phyloP scores from a whole-genome alignment of 2,329 filamentous ascomycete species.

The Diaporthe aspalathi region DNA sequence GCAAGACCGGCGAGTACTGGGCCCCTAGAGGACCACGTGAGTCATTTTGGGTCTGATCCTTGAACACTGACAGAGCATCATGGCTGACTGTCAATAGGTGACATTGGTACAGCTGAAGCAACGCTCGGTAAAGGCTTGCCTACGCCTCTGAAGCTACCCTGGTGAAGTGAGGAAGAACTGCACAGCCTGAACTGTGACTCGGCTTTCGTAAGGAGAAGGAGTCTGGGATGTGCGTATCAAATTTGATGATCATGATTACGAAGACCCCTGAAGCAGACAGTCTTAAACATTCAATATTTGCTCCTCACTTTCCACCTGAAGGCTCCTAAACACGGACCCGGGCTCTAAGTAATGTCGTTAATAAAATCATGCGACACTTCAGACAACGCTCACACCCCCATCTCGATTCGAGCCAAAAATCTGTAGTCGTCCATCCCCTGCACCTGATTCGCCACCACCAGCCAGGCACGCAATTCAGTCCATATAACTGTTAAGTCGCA shows the following conservation, averaged over 20 bases:
- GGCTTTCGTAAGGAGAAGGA: background rate
- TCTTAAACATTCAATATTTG: too few species aligned
- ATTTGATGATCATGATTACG: too few species aligned
- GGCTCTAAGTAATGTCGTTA: background rate
- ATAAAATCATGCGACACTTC: background rate
- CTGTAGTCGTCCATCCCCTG: too few species aligned
- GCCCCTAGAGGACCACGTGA: constrained; percentile 75
- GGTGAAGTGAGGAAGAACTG: constrained; percentile 55
- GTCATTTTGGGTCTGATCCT: background rate
- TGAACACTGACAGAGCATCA: background rate
- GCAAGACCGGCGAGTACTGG: constrained; percentile 78
- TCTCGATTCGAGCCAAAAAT: too few species aligned
- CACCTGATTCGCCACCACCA: background rate
- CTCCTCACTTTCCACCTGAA: background rate
- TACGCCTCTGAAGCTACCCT: constrained; percentile 74
- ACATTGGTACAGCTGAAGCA: constrained; percentile 75
- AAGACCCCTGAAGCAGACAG: too few species aligned
- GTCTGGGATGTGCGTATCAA: background rate
- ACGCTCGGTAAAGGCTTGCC: constrained; percentile 71
- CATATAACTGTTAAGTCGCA: too few species aligned
- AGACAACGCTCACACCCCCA: background rate
- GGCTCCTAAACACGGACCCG: background rate
- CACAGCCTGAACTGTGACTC: background rate
- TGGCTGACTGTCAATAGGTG: constrained; percentile 45
- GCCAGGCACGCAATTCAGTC: background rate